Evolutionary conservation across 139 green algal species (phyloP), one percentile per base, ranked within the genome.

Genomic region (Chlamydomonas sp.): DNA sequence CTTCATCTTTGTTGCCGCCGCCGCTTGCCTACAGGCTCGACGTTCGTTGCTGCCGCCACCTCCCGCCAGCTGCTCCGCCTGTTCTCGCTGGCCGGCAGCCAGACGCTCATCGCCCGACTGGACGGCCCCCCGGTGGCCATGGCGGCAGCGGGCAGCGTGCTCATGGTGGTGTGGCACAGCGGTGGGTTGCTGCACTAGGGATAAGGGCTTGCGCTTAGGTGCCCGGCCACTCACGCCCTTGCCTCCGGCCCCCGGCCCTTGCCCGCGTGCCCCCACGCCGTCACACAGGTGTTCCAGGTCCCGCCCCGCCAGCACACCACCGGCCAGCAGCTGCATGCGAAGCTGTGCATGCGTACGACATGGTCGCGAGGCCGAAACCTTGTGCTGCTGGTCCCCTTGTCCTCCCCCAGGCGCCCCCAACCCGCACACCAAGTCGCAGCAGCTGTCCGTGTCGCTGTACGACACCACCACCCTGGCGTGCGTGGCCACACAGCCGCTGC

Each of bases 41-140:
- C 79, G 5, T 97, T 95, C 63, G 89, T 92, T 1, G 97, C 96
- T 0, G 93, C 91, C 0, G 93, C 92, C 73, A 99, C 96, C 31
- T 94, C 82, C 71, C 8, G 64, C 4, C 84, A 90, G 57, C 80
- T 95, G 72, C 90, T 99, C 75, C 94, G 97, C 8, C 49, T 99
- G 10, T 98, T 98, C 88, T 94, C 93, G 15, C 84, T 89, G 49
- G 87, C 90, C 18, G 94, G 93, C 79, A n/a, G 90, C 59, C 95
- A 96, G 90, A 91, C 81, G 9, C 85, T 77, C 6, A 76, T 96
- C 7, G 31, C 94, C 5, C 86, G 82, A 7, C 68, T 98, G 80
- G 63, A 90, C 14, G 96, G 96, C 1, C 60, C 77, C 2, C 62
- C 84, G 1, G 93, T 98, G 72, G 90, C 95, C 2, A 59, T 97